These are phyloP conservation scores for Metschnikowia kunwiensis DNA, from an alignment of 805 yeast genomes.

Conservation along the genomic window DNA sequence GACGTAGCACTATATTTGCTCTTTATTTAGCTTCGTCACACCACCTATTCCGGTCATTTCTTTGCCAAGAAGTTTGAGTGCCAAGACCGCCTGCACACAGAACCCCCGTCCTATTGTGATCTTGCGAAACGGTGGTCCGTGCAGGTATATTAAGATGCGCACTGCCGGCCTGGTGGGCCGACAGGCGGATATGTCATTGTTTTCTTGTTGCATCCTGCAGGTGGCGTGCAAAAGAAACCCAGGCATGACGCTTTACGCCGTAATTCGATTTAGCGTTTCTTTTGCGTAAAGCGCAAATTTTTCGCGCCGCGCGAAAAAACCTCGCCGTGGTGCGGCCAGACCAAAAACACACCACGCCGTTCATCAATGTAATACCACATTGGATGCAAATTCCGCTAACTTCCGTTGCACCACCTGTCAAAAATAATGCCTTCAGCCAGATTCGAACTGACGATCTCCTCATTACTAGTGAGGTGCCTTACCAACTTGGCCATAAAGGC, in stretches of 20 bases:
- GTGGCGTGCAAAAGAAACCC: not conserved
- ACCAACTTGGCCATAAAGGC: constrained; percentile 23
- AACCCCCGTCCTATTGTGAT: constrained; percentile 4
- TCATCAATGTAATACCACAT: too few species aligned
- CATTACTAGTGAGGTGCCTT: constrained; percentile 41
- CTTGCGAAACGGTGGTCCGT: constrained; percentile 3
- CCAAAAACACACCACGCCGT: too few species aligned
- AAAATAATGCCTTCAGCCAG: constrained; percentile 21
- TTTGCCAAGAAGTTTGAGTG: constrained; percentile 7
- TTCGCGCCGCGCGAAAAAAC: constrained; percentile 1
- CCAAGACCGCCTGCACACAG: constrained; percentile 8
- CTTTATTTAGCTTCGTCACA: too few species aligned
- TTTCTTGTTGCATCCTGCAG: constrained; percentile 5
- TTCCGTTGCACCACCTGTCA: too few species aligned
- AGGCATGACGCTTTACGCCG: constrained; percentile 1
- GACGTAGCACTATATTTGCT: too few species aligned
- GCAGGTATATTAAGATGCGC: constrained; percentile 10
- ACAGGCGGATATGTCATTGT: not conserved
- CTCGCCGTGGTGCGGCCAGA: too few species aligned
- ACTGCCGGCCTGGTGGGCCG: constrained; percentile 1
- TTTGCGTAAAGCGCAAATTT: constrained; percentile 6
- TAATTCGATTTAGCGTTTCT: constrained; percentile 1
- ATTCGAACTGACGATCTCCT: constrained; percentile 39
- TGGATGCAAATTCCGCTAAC: too few species aligned
- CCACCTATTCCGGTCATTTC: too few species aligned